Evolutionary conservation across 768 basidiomycete genomes (phyloP), one percentile per base, ranked within the genome.

Genomic region (Podaxis pistillaris): DNA sequence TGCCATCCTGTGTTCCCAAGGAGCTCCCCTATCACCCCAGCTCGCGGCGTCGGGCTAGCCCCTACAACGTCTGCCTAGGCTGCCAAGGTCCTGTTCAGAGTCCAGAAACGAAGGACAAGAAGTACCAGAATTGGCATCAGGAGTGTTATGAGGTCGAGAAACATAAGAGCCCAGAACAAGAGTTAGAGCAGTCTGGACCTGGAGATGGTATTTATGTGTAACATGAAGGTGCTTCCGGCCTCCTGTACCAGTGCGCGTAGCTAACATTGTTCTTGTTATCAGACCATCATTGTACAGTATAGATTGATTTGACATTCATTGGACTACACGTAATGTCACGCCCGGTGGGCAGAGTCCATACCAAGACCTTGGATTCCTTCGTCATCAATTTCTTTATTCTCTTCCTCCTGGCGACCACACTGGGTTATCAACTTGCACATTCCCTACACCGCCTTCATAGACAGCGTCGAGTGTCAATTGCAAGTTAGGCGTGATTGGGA

Each of bases 391-490:
- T 46, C 44, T 8, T 46, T 36, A 56, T 47, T 50, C 12, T 55
- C 61, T 56, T 3, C 71, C 79, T 41, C 41, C 58, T 7, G 75
- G 17, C 11, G 82, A 81, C 86, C 86, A 90, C 7, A 38, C 56
- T 1, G 89, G 89, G 63, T 90, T 90, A 69, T 88, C 80, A 19
- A 73, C 73, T 33, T 74, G 73, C 22, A 90, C 78, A 4, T 77
- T 70, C 0, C 83, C 84, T n/a, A 90, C 82, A 12, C 89, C 89
- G 26, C 88, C 88, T 57, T 90, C 86, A 60, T 85, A 82, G 3
- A 83, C 73, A 0, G 75, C 79, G 63, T 91, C 86, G 13, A 87
- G 70, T 0, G 76, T 77, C 4, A 92, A 73, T 59, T 82, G 69
- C 26, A 93, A 71, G 3, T 78, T 77, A 0, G 88, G 88, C 0